Evolutionary conservation across 2,329 filamentous ascomycete genomes (phyloP).

Genomic region (Stemphylium vesicarium): DNA sequence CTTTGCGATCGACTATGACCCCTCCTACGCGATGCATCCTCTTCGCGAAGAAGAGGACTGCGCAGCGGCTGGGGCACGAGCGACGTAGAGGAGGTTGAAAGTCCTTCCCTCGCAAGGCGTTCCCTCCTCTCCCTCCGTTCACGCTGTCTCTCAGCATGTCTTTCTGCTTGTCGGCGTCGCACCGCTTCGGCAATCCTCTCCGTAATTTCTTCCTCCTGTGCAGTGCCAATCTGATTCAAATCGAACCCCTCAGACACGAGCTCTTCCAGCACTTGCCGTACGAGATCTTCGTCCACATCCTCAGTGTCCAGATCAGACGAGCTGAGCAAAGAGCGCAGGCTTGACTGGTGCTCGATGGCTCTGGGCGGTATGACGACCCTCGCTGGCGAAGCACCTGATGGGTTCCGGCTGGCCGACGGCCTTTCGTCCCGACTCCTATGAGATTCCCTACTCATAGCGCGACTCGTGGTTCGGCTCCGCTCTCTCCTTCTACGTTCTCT

Average conservation of each 20-base stretch:
- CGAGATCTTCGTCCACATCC: slow-evolving; percentile 85
- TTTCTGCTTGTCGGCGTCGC: slow-evolving; percentile 72
- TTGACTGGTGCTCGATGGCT: slow-evolving; percentile 87
- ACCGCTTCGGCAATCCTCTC: slow-evolving; percentile 91
- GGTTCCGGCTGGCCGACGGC: slow-evolving; percentile 36
- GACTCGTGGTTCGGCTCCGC: slow-evolving; percentile 49
- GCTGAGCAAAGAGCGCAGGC: slow-evolving; percentile 82
- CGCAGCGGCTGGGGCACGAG: slow-evolving; percentile 32
- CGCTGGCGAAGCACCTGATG: slow-evolving; percentile 26
- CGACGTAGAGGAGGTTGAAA: slow-evolving; percentile 29
- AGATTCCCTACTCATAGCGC: slow-evolving; percentile 47
- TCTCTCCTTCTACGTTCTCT: slow-evolving; percentile 43
- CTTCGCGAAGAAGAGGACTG: slow-evolving; percentile 37
- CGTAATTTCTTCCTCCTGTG: slow-evolving; percentile 86
- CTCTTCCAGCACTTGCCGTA: slow-evolving; percentile 86
- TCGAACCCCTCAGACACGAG: slow-evolving; percentile 88
- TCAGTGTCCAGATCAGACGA: slow-evolving; percentile 76
- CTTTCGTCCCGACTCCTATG: slow-evolving; percentile 33
- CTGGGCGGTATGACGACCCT: slow-evolving; percentile 49
- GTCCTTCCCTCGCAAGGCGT: slow-evolving; percentile 49
- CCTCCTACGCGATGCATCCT: slow-evolving; percentile 40
- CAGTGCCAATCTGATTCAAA: slow-evolving; percentile 82
- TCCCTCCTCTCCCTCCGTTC: slow-evolving; percentile 45
- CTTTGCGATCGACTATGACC: slow-evolving; percentile 45
- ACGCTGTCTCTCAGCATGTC: slow-evolving; percentile 63